Percentiles rank a stretch among this genome's conserved stretches.
These are phyloP conservation scores for Royoungia palumana DNA, from an alignment of 768 basidiomycete genomes.

Conservation along the genomic window DNA sequence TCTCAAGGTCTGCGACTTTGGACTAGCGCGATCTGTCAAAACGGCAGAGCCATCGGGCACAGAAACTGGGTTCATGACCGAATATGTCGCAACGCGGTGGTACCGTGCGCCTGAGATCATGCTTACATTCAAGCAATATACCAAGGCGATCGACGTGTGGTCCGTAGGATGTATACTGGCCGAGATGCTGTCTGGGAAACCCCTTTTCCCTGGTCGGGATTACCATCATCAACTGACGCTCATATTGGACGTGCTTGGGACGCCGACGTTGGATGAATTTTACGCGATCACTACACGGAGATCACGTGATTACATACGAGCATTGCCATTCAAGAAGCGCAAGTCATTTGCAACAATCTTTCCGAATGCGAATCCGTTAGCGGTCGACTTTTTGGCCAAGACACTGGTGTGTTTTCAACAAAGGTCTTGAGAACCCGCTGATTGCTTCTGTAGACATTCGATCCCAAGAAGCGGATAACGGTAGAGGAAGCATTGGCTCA, in stretches of 20 bases:
- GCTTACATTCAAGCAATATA: constrained; percentile 99
- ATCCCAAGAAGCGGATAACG: constrained; percentile 94
- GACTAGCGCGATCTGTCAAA: constrained; percentile 85
- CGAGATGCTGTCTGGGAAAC: constrained; percentile 97
- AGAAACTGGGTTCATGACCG: constrained; percentile 89
- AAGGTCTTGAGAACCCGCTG: neutral
- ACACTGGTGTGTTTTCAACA: constrained; percentile 55
- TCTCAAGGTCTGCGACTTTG: constrained; percentile 94
- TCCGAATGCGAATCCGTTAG: constrained; percentile 85
- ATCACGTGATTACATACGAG: constrained; percentile 93
- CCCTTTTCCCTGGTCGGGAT: constrained; percentile 94
- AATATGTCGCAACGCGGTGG: constrained; percentile 98
- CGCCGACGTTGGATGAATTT: constrained; percentile 96
- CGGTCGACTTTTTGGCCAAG: constrained; percentile 74
- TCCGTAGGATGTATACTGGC: constrained; percentile 87
- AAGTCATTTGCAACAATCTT: constrained; percentile 80
- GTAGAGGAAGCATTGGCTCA: constrained; percentile 94
- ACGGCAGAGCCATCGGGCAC: constrained; percentile 83
- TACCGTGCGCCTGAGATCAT: constrained; percentile 99
- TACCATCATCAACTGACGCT: constrained; percentile 95
- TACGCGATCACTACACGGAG: constrained; percentile 92
- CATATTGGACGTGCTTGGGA: constrained; percentile 95
- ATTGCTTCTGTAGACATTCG: constrained; percentile 68
- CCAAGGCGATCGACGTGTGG: constrained; percentile 92
- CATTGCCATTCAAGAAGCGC: constrained; percentile 89